Evolutionary conservation across 495 filamentous ascomycete genomes (phyloP).

Genomic region (Penicillium alfredii): DNA sequence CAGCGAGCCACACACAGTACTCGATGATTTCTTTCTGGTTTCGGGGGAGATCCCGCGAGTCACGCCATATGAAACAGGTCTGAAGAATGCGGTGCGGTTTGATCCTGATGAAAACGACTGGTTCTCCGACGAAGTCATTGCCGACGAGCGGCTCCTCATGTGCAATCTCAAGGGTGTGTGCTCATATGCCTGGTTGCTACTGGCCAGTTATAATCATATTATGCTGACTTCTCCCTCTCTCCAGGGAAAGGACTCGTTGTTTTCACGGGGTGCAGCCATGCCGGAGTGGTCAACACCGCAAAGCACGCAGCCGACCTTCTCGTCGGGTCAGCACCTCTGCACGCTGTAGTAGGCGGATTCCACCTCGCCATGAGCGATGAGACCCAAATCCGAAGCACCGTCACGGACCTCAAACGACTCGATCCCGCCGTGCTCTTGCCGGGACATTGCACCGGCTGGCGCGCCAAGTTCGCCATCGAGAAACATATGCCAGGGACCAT

Average conservation of each 20-base stretch:
- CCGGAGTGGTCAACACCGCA: slow-evolving; percentile 52
- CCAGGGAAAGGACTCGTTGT: slow-evolving; percentile 52
- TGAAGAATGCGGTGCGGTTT: slow-evolving; percentile 44
- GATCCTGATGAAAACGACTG: slow-evolving; percentile 41
- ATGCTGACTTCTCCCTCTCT: slow-evolving; percentile 6
- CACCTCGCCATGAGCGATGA: slow-evolving; percentile 49
- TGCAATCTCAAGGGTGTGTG: slow-evolving; percentile 47
- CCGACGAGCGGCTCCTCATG: slow-evolving; percentile 54
- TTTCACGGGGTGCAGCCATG: slow-evolving; percentile 59
- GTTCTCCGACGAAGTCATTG: slow-evolving; percentile 49
- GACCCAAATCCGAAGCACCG: slow-evolving; percentile 40
- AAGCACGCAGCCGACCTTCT: slow-evolving; percentile 43
- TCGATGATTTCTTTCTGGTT: slow-evolving; percentile 51
- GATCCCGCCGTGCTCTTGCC: slow-evolving; percentile 51
- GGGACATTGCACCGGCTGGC: slow-evolving; percentile 58
- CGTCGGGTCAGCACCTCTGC: slow-evolving; percentile 36
- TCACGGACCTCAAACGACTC: slow-evolving; percentile 47
- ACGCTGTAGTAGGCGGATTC: slow-evolving; percentile 55
- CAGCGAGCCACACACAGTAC: slow-evolving; percentile 42
- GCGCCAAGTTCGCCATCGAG: slow-evolving; percentile 56
- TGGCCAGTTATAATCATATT: neutral
- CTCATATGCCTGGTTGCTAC: no score
- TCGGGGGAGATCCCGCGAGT: slow-evolving; percentile 53
- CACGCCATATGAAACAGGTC: slow-evolving; percentile 49
- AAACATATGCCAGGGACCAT: slow-evolving; percentile 49